Evolutionary conservation across 768 basidiomycete genomes (phyloP).

Genomic region (Cyathus striatus): DNA sequence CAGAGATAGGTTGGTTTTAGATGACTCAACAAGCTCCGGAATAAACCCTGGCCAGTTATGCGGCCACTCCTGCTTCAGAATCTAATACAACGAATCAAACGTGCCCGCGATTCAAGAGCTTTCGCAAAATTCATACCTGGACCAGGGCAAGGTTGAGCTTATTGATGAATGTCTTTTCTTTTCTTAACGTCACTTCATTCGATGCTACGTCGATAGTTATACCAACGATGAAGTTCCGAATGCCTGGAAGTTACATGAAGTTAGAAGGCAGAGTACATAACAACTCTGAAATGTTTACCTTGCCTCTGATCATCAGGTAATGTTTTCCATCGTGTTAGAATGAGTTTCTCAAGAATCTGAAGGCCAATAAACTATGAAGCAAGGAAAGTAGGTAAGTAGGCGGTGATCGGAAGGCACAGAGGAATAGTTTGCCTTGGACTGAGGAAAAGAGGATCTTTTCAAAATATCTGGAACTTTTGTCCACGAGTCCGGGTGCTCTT

Average conservation of each 20-base stretch:
- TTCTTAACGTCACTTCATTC: conserved; percentile 82
- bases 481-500: conserved; percentile 96
- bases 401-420: background rate
- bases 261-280: background rate
- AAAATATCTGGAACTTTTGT: conserved; percentile 93
- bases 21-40: conserved; percentile 93
- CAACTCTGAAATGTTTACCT: conserved; percentile 40
- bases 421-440: conserved; percentile 62
- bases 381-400: conserved; percentile 7
- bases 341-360: conserved; percentile 94
- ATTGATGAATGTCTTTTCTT: conserved; percentile 92
- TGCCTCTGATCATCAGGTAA: conserved; percentile 91
- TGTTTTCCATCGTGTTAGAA: conserved; percentile 93
- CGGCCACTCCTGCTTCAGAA: conserved; percentile 99
- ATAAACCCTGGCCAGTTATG: conserved; percentile 99
- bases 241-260: conserved; percentile 43
- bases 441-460: conserved; percentile 76
- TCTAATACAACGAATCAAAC: conserved; percentile 43
- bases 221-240: conserved; percentile 94
- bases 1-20: conserved; percentile 90
- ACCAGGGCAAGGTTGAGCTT: conserved; percentile 96
- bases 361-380: conserved; percentile 82
- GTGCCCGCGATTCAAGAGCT: conserved; percentile 1
- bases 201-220: conserved; percentile 91
- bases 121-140: conserved; percentile 51